Base-by-base conservation (phyloP, 2,329 filamentous ascomycete genomes). In the Hypocrella siamensis region DNA sequence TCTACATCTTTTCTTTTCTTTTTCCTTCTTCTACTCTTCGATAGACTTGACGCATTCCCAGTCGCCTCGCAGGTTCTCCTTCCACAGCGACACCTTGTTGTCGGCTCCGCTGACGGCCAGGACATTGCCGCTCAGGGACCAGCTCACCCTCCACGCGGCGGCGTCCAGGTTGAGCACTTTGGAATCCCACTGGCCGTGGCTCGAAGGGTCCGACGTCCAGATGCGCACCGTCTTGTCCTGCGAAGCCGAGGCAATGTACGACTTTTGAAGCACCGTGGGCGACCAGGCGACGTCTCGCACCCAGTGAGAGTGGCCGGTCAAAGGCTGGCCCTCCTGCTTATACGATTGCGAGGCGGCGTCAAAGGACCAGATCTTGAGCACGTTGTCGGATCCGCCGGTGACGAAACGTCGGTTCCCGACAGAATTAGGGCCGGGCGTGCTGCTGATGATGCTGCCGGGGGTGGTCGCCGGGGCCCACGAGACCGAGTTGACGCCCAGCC, bases 21-120 rank as follows among this genome's bases (percentile, higher is more conserved):
- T 11, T 29, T 12, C 16, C 17, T 26, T 16, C 18, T 27, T 30
- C 48, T 65, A 93, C 61, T 93, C 84, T 55, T 93, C 88, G 52
- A 98, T 86, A 37, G 83, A 85, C 71, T 93, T 94, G 42, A 96
- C 83, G 48, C 81, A 83, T 59, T 96, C 86, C 90, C 90, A 98
- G 51, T 93, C 83, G 34, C 90, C 90, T 53, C 80, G 81, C 45
- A 98, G 63, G 53, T 93, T 93, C 70, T 98, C 90, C 70, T 96
- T 98, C 88, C 88, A 98, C 54, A 98, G 58, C 33, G 79, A 92
- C 34, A 98, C 86, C 61, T 92, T 86, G 66, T 98, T 98, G 59
- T 98, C 88, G 17, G 80, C 83, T 25, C 84, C 84, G 51, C 81
- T 90, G 39, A 94, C 84, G 8, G 90, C 90, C 46, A 98, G 66